These are phyloP conservation scores for Proliferodiscus dingleyae DNA, from an alignment of 2,329 filamentous ascomycete species.

Conservation along the genomic window DNA sequence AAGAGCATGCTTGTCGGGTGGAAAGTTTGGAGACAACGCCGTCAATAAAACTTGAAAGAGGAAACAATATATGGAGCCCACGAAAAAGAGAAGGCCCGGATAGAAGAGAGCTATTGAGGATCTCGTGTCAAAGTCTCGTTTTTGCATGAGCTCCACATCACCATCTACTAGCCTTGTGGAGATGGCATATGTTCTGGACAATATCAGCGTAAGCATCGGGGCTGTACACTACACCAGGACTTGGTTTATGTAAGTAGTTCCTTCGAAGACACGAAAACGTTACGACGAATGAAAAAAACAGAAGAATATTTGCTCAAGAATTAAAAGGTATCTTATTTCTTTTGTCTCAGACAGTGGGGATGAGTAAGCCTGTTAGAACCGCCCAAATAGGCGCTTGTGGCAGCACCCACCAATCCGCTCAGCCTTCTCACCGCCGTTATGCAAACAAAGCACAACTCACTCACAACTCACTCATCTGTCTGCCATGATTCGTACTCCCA, in stretches of 20 bases:
- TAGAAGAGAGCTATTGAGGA: neutral
- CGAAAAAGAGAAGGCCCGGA: slow-evolving; percentile 7
- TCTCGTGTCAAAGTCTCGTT: slow-evolving; percentile 1
- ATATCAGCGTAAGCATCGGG: neutral
- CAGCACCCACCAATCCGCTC: neutral
- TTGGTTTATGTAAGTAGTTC: neutral
- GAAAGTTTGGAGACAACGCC: neutral
- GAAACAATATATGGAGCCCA: slow-evolving; percentile 1
- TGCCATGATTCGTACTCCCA: neutral
- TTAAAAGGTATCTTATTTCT: neutral
- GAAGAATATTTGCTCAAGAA: too few species aligned
- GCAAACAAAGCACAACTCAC: neutral
- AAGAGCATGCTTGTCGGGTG: neutral
- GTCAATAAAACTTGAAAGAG: neutral
- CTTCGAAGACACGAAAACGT: too few species aligned
- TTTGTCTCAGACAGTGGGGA: neutral
- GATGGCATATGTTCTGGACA: neutral
- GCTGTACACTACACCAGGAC: neutral
- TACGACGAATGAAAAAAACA: too few species aligned
- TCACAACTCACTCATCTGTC: neutral
- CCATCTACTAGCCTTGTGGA: slow-evolving; percentile 5
- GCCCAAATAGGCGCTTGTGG: neutral
- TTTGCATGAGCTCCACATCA: slow-evolving; percentile 1
- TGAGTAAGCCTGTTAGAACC: neutral
- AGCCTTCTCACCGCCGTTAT: slow-evolving; percentile 1